These are phyloP conservation scores for Tuber borchii DNA, from an alignment of 495 filamentous ascomycete genomes.

Conservation along the genomic window DNA sequence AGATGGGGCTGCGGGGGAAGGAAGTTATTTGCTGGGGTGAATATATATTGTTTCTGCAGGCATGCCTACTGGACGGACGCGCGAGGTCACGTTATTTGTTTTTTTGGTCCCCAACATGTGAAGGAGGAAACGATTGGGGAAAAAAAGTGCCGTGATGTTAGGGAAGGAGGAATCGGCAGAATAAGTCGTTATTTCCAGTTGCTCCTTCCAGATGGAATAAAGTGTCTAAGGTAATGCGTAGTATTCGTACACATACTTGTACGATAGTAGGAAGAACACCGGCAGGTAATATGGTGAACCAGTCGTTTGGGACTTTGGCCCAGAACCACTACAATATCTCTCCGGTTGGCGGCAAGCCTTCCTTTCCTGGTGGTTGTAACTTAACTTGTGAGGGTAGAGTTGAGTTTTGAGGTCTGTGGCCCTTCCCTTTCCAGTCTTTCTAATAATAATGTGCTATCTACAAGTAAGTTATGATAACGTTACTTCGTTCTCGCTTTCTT, in stretches of 20 bases:
- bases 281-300: neutral
- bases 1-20: neutral
- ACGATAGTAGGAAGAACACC: neutral
- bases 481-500: conserved; percentile 1
- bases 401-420: neutral
- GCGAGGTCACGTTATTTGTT: neutral
- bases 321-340: neutral
- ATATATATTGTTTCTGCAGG: neutral
- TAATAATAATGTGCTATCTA: neutral
- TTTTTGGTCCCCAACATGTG: neutral
- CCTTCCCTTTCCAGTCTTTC: neutral
- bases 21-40: neutral
- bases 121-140: neutral
- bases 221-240: neutral
- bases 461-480: too few relatives aligned
- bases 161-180: neutral
- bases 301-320: neutral
- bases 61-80: neutral
- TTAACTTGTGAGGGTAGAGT: neutral
- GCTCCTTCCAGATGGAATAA: neutral
- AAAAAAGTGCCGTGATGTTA: neutral
- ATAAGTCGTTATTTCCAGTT: neutral
- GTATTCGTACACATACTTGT: neutral
- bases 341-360: neutral
- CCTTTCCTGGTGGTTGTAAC: neutral